Conservation (phyloP, 352 stramenopile species). For the Phytophthora capsici region DNA sequence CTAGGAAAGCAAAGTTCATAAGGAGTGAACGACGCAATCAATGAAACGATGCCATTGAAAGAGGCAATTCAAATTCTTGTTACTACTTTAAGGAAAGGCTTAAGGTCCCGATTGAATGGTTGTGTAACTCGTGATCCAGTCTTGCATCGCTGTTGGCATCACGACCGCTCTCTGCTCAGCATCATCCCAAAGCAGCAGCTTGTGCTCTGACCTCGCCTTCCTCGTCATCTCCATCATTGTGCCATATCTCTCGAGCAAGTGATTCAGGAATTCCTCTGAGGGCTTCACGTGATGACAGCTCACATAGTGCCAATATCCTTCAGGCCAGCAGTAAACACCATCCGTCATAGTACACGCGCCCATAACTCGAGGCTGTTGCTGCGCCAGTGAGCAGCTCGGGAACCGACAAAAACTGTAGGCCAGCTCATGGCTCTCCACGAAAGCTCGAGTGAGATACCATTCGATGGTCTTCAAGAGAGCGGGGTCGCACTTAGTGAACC, state of each 20-base stretch:
- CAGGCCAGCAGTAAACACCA: constrained; percentile 78
- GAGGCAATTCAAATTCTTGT: constrained; percentile 10
- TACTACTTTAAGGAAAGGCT: too few species aligned
- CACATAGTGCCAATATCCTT: constrained; percentile 83
- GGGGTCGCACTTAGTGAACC: constrained; percentile 37
- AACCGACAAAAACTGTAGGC: constrained; percentile 87
- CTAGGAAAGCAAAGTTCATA: constrained; percentile 6
- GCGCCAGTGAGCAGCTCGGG: constrained; percentile 44
- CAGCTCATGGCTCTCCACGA: constrained; percentile 81
- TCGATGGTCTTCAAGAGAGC: constrained; percentile 41
- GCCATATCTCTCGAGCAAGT: constrained; percentile 49
- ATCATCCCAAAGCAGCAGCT: constrained; percentile 65
- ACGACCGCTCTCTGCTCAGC: constrained; percentile 30
- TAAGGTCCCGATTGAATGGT: constrained; percentile 40
- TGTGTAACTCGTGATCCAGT: constrained; percentile 72
- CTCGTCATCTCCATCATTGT: constrained; percentile 36
- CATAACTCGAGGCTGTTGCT: constrained; percentile 53
- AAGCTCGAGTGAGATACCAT: constrained; percentile 66
- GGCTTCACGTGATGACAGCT: constrained; percentile 67
- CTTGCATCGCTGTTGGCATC: constrained; percentile 70
- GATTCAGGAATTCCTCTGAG: constrained; percentile 61
- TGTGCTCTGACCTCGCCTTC: constrained; percentile 30
- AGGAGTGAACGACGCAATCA: constrained; percentile 10
- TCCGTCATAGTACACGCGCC: constrained; percentile 82
- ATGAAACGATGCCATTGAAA: constrained; percentile 32